Base-by-base conservation (phyloP, 768 basidiomycete species). In the Lyophyllum semitale region DNA sequence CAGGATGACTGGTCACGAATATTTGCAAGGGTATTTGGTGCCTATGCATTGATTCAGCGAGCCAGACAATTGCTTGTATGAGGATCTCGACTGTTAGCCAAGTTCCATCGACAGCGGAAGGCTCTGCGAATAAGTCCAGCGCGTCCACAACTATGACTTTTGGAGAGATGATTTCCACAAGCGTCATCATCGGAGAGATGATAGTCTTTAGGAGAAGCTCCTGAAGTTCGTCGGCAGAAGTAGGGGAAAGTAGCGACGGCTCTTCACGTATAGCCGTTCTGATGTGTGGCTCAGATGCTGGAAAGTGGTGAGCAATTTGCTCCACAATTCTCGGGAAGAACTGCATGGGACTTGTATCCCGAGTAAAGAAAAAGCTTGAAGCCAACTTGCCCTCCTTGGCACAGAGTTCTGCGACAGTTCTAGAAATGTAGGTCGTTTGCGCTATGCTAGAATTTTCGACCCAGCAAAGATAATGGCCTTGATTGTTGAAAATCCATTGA, bases 121-220 rank as follows among this genome's bases (percentile, higher is more conserved):
- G 29, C 18, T 38, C 53, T 25, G 48, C 49, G 40, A 53, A 57
- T 15, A 58, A 50, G 23, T 61, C 59, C 30, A 61, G 22, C 4
- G 55, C 47, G 26, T 61, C 59, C 1, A 61, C 45, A 13, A 61
- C 59, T 18, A 61, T 51, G 35, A 61, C 56, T 40, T 61, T 61
- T 8, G 53, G 59, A 11, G 56, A 22, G 26, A 57, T 48, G 18
- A 48, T 38, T 45, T 53, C 59, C 7, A 43, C 45, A 20, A 58
- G 18, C 1, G 56, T 54, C 48, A 61, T 54, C 53, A 57, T 57
- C 18, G 59, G 59, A 35, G 47, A 54, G 20, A 61, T 50, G 15
- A 61, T 58, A 20, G 54, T 47, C 32, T 54, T 61, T 44, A 54
- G 23, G 8, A 61, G 53, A 38, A 61, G 49, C 11, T 51, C 35